These are phyloP conservation scores for Mortierella sp. DNA, from an alignment of 371 early-diverging fungal genomes.

Conservation along the genomic window DNA sequence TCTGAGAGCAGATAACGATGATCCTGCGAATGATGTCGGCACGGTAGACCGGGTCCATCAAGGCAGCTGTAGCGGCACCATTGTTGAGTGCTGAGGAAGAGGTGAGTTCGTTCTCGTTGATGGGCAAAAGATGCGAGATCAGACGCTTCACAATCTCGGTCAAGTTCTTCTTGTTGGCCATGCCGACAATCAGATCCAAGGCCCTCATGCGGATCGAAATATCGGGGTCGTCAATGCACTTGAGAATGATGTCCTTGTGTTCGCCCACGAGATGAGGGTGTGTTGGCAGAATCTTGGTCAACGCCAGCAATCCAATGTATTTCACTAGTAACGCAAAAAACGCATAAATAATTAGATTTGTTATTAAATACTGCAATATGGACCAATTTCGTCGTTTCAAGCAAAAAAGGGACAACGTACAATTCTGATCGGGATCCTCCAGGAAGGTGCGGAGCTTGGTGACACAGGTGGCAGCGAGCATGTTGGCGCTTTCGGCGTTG, in stretches of 20 bases:
- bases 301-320: constrained; percentile 91
- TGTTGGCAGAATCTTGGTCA: constrained; percentile 82
- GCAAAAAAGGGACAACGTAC: constrained; percentile 61
- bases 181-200: constrained; percentile 85
- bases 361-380: background rate
- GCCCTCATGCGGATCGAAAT: constrained; percentile 91
- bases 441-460: constrained; percentile 89
- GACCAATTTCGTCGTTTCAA: background rate
- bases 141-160: constrained; percentile 86
- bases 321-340: constrained; percentile 70
- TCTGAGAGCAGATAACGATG: constrained; percentile 83
- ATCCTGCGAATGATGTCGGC: constrained; percentile 85
- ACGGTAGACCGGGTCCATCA: constrained; percentile 84
- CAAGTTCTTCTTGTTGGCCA: constrained; percentile 86
- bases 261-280: constrained; percentile 89
- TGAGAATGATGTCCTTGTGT: constrained; percentile 86
- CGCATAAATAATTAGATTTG: background rate
- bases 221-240: constrained; percentile 94
- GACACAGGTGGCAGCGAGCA: constrained; percentile 88
- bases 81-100: constrained; percentile 17
- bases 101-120: constrained; percentile 41
- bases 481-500: constrained; percentile 61
- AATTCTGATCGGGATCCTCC: constrained; percentile 92
- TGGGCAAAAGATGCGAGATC: constrained; percentile 81
- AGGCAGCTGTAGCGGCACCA: constrained; percentile 28